Base-by-base conservation (phyloP, 805 yeast species). In the Lipomyces oligophaga region DNA sequence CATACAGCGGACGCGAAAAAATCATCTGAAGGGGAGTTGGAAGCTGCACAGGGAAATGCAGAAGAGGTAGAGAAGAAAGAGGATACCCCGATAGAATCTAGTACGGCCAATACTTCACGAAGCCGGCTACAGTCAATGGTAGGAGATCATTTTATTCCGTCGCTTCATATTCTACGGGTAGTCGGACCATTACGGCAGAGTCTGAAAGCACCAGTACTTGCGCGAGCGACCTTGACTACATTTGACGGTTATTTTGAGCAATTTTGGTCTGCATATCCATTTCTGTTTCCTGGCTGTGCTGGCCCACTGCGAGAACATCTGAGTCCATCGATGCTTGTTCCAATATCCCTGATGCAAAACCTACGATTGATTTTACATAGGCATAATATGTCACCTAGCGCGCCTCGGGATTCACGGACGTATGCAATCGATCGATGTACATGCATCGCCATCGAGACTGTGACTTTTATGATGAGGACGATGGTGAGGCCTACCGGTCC, bases 241-340 rank as follows among this genome's bases (percentile, higher is more conserved):
- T 49, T 52, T 33, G 56, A 52, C 34, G 43, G 26, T 10, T 49
- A 47, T 38, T 44, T 52, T 25, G 21, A 24, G 20, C 50, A 45
- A 44, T 34, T 50, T 24, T 48, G 54, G 51, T 33, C 43, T 20
- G 42, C 45, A 25, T 48, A 47, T 22, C 55, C 55, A 22, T 43
- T 42, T 28, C 48, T 50, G 19, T 37, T 40, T 20, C 38, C 48
- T 6, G 20, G 21, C 5, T 20, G 46, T 15, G 33, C 46, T n/a
- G 31, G 41, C 19, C n/a, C 39, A 2, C 25, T 19, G 5, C 25
- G 18, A 16, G 45, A 34, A 30, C 39, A 30, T 31, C 21, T 52
- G 32, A 41, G 41, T 15, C 39, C 57, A 13, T 37, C 39, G 19
- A 31, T 41, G 3, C 46, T 52, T n/a, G 40, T 49, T 11, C 55